Percentiles rank a stretch among this genome's conserved stretches.
These are phyloP conservation scores for Cladophialophora carrionii DNA, from an alignment of 2,329 filamentous ascomycete species.

Conservation along the genomic window DNA sequence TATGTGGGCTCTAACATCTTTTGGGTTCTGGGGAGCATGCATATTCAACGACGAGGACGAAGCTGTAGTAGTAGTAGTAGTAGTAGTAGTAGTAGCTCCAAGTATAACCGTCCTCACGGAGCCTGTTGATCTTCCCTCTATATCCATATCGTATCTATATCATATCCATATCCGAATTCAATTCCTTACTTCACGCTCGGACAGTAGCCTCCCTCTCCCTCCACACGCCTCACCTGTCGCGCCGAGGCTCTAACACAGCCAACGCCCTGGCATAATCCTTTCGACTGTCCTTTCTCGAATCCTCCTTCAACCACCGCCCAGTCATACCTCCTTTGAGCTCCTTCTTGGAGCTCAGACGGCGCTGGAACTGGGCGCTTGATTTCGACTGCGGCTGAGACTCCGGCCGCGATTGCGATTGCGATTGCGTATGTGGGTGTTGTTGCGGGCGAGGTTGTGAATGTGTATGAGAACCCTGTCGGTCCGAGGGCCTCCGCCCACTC, in stretches of 20 bases:
- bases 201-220: not conserved
- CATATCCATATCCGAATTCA: too few relatives aligned
- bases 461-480: not conserved
- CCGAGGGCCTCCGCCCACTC: constrained; percentile 3
- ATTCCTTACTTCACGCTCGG: not conserved
- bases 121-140: too few relatives aligned
- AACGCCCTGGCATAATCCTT: not conserved
- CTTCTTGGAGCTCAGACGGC: constrained; percentile 4
- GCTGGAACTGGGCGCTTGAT: not conserved
- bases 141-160: too few relatives aligned
- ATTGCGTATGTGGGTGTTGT: not conserved
- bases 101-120: too few relatives aligned
- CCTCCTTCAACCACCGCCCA: constrained; percentile 2
- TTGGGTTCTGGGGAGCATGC: too few relatives aligned
- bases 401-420: not conserved
- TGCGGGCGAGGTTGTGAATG: not conserved
- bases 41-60: too few relatives aligned
- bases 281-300: not conserved
- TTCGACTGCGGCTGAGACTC: not conserved
- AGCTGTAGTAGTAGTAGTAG: too few relatives aligned
- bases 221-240: not conserved
- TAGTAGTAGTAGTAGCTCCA: too few relatives aligned
- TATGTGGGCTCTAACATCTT: too few relatives aligned
- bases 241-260: not conserved
- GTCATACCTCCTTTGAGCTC: constrained; percentile 3